Evolutionary conservation across 2,329 filamentous ascomycete genomes (phyloP).

Genomic region (Emericellopsis atlantica): DNA sequence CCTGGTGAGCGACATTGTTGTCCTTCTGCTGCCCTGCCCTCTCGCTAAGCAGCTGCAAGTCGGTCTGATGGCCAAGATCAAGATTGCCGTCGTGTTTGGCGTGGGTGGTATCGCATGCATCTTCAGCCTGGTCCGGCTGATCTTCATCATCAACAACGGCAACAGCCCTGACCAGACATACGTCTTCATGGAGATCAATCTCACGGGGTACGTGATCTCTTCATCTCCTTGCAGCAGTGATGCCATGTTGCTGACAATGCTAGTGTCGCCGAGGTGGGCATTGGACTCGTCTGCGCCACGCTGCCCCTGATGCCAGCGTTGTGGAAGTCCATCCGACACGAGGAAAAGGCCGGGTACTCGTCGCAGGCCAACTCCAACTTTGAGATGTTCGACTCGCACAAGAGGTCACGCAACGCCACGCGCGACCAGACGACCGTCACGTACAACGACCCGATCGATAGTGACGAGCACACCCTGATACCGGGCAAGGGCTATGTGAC

Average conservation of each 20-base stretch:
- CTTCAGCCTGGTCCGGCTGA: constrained; percentile 1
- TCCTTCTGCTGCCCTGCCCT: neutral
- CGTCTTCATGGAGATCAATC: constrained; percentile 1
- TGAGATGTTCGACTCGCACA: neutral
- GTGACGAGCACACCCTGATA: constrained; percentile 1
- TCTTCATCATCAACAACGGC: constrained; percentile 1
- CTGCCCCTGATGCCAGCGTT: constrained; percentile 1
- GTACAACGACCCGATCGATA: neutral
- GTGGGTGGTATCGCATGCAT: constrained; percentile 1
- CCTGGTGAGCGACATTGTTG: constrained; percentile 1
- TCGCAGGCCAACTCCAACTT: neutral
- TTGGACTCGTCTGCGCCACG: neutral
- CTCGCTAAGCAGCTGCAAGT: neutral
- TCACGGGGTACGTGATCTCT: neutral
- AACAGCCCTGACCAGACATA: constrained; percentile 1
- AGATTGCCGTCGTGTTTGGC: neutral
- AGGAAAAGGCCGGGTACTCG: neutral
- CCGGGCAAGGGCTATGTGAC: neutral
- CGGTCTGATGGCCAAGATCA: constrained; percentile 1
- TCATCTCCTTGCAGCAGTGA: neutral
- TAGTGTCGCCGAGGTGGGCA: constrained; percentile 1
- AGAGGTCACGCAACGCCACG: neutral
- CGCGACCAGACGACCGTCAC: neutral
- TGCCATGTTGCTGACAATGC: neutral
- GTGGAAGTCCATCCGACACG: neutral